Base-by-base conservation (phyloP, 1,284 basidiomycete species). In the Leccinum griseonigrum region DNA sequence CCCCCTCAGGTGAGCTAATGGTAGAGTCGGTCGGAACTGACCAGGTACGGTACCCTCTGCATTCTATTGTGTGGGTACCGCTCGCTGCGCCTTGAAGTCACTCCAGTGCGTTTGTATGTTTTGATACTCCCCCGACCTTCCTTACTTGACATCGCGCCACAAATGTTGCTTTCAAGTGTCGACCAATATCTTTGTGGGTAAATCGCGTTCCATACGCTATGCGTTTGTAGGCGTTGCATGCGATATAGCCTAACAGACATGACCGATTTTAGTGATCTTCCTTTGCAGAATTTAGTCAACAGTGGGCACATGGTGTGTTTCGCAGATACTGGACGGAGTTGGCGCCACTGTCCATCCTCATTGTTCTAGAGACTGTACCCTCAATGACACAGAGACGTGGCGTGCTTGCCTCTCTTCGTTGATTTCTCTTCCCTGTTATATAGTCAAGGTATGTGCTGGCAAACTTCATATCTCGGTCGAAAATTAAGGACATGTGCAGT, bases 401-500 rank as follows among this genome's bases (percentile, higher is more conserved):
- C 58, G 46, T 22, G n/a, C 31, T 13, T 22, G 22, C 11, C 46
- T 48, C 46, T 22, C 46, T 48, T 48, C 13, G 22, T 13, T 13
- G 11, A 22, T 22, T 4, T 48, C 11, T 48, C 38, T 60, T 51
- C 11, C 43, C 48, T 32, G 34, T 57, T 74, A 74, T 68, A 74
- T 58, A 61, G 29, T 48, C 43, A 58, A 61, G 56, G 61, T 71
- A 64, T 60, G 69, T 62, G 40, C 26, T 54, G 34, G 54, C 26
- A 54, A 60, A 22, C 28, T 48, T 48, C 62, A 74, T 56, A 62
- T 43, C 56, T 32, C 22, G 46, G 28, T 52, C 31, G 46, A 58
- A 65, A 40, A 56, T 60, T 58, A 29, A 57, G 29, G 40, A 60
- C 57, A 71, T 71, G 70, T 74, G 70, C 22, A 26, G 7, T 18